phyloP scores from a whole-genome alignment of 768 basidiomycete genomes.

The Amanita rubescens region DNA sequence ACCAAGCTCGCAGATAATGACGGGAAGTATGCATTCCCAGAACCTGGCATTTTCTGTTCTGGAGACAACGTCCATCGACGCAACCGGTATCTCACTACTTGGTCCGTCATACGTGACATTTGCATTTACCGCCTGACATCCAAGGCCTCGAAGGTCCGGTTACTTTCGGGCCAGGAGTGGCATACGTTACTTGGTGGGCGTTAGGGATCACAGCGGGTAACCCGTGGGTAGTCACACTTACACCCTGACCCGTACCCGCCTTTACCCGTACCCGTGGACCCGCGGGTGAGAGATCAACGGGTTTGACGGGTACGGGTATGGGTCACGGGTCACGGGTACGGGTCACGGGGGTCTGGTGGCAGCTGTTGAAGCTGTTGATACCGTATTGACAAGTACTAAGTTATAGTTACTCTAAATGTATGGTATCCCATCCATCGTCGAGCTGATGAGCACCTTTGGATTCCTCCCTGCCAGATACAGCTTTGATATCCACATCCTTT shows the following conservation, averaged over 20 bases:
- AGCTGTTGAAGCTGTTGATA: not conserved
- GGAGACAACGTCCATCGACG: too few species aligned
- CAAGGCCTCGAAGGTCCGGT: too few species aligned
- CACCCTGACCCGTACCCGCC: slow-evolving; percentile 8
- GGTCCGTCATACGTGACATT: too few species aligned
- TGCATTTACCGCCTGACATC: too few species aligned
- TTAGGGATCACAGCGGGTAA: slow-evolving; percentile 9
- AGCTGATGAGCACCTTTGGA: slow-evolving; percentile 10
- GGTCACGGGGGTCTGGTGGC: not conserved
- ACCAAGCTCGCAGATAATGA: too few species aligned
- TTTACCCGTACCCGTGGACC: slow-evolving; percentile 1
- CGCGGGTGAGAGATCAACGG: not conserved
- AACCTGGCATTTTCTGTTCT: too few species aligned
- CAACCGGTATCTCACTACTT: too few species aligned
- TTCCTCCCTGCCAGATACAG: slow-evolving; percentile 11
- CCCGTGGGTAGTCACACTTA: slow-evolving; percentile 3
- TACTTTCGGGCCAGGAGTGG: too few species aligned
- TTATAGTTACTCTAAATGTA: not conserved
- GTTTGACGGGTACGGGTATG: slow-evolving; percentile 2
- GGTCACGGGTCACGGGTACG: not conserved
- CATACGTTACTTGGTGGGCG: too few species aligned
- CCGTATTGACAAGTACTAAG: not conserved
- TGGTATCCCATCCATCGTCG: slow-evolving; percentile 8
- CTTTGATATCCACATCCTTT: slow-evolving; percentile 14
- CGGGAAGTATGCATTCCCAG: too few species aligned